Conservation (phyloP, 2,329 filamentous ascomycete species). For the Fusarium sterilihyphosum region DNA sequence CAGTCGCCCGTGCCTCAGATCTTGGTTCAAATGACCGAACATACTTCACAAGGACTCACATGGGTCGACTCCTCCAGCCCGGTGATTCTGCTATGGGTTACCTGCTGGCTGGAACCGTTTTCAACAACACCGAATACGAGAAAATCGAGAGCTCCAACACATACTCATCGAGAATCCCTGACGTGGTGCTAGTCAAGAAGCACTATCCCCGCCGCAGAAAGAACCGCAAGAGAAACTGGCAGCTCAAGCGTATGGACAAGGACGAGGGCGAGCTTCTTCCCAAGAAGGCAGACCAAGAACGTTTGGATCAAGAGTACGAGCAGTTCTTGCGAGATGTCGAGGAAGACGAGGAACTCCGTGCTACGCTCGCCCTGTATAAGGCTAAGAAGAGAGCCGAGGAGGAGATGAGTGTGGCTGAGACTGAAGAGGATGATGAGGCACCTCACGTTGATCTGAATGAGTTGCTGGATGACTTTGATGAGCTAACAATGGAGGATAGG, state of each 20-base stretch:
- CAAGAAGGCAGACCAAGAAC: conserved; percentile 87
- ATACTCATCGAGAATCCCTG: conserved; percentile 83
- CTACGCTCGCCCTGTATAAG: conserved; percentile 89
- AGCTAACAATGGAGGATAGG: conserved; percentile 62
- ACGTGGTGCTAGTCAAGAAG: conserved; percentile 97
- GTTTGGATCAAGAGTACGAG: conserved; percentile 93
- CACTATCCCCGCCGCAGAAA: conserved; percentile 89
- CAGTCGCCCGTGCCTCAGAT: conserved; percentile 86
- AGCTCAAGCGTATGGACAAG: conserved; percentile 89
- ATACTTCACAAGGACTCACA: conserved; percentile 90
- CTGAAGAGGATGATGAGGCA: conserved; percentile 70
- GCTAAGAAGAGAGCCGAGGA: conserved; percentile 62
- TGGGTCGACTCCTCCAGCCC: conserved; percentile 84
- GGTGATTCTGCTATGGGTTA: conserved; percentile 98
- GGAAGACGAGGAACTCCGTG: conserved; percentile 88
- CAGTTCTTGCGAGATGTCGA: conserved; percentile 97
- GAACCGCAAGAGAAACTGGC: conserved; percentile 85
- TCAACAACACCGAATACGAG: conserved; percentile 89
- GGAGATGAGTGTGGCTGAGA: conserved; percentile 76
- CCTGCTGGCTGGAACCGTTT: conserved; percentile 86
- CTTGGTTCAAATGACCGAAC: conserved; percentile 86
- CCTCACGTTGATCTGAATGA: conserved; percentile 82
- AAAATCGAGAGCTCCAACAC: conserved; percentile 81
- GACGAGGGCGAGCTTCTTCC: conserved; percentile 90
- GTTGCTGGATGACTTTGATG: conserved; percentile 91